Evolutionary conservation across 148 eudicot species (phyloP).

Genomic region (Mesembryanthemum crystallinum): DNA sequence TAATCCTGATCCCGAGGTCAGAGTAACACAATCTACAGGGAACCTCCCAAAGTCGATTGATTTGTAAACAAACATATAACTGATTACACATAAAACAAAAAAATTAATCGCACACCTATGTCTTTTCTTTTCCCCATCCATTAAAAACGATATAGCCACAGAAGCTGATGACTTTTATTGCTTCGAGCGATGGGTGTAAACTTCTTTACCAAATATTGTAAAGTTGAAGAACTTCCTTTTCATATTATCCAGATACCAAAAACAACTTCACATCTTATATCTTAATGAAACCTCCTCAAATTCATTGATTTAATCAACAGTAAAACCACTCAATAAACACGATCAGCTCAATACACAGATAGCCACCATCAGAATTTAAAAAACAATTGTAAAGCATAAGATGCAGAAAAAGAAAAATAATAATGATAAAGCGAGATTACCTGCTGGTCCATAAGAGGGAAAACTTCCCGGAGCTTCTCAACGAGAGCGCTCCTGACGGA

Average conservation of each 20-base stretch:
- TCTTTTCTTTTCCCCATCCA: neutral
- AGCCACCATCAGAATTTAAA: too few species aligned
- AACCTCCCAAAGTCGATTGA: neutral
- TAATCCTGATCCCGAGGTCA: neutral
- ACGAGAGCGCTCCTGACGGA: conserved; percentile 13
- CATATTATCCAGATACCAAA: neutral
- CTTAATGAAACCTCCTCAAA: neutral
- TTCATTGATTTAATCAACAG: neutral
- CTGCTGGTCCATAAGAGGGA: conserved; percentile 54
- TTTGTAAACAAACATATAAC: neutral
- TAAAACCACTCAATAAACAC: too few species aligned
- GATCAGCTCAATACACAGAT: neutral
- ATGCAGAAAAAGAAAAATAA: neutral
- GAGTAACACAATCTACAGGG: neutral
- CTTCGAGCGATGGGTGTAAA: neutral
- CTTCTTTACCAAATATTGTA: neutral
- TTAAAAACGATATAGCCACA: neutral
- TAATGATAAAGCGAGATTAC: conserved; percentile 14
- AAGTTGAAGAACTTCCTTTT: neutral
- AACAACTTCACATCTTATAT: neutral
- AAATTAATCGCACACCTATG: neutral
- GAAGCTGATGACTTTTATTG: neutral
- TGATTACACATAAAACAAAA: too few species aligned
- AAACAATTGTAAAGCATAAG: neutral
- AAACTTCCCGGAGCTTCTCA: conserved; percentile 40